Evolutionary conservation across 805 yeast species (phyloP).

Genomic region (Lipomyces chichibuensis): DNA sequence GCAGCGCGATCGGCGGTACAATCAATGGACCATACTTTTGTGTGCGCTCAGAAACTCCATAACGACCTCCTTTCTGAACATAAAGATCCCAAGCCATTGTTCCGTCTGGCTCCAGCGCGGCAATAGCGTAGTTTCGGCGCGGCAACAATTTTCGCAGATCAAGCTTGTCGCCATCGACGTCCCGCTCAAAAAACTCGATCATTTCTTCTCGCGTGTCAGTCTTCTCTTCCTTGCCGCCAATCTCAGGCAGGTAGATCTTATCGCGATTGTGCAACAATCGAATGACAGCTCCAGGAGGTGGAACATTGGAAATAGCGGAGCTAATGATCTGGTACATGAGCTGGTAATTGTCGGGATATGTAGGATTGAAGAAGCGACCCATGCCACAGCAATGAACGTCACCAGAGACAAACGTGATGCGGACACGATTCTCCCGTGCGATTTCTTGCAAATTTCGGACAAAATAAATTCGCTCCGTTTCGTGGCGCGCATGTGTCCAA

Average conservation of each 20-base stretch:
- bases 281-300: constrained; percentile 91
- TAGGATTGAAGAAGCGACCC: constrained; percentile 68
- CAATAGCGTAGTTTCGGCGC: constrained; percentile 33
- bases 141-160: constrained; percentile 22
- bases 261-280: constrained; percentile 66
- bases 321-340: constrained; percentile 57
- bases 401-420: constrained; percentile 86
- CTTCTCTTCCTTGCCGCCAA: constrained; percentile 3
- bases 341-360: constrained; percentile 69
- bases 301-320: constrained; percentile 88
- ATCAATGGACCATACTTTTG: constrained; percentile 30
- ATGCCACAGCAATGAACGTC: constrained; percentile 90
- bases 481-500: constrained; percentile 92
- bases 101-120: constrained; percentile 14
- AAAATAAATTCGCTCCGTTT: constrained; percentile 76
- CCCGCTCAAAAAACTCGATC: constrained; percentile 34
- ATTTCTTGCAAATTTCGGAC: constrained; percentile 64
- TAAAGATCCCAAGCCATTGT: constrained; percentile 33
- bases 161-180: constrained; percentile 34
- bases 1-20: constrained; percentile 19
- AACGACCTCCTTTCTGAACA: constrained; percentile 26
- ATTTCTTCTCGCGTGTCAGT: constrained; percentile 35
- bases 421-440: constrained; percentile 63
- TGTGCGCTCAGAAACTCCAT: constrained; percentile 20
- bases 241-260: constrained; percentile 53